Evolutionary conservation across 140 eudicot species (phyloP).

Genomic region (Oenanthe javanica): DNA sequence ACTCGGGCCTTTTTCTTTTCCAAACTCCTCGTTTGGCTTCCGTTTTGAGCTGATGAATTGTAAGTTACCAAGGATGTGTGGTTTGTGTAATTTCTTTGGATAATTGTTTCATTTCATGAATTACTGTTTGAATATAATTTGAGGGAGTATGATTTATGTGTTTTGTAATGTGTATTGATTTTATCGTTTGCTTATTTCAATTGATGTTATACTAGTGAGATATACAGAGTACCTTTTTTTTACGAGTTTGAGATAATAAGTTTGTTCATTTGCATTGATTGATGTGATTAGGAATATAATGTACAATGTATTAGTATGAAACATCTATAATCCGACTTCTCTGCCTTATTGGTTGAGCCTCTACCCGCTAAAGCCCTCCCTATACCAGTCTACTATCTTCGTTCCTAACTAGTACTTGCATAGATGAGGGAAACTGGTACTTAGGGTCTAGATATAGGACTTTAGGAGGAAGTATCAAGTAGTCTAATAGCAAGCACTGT

Average conservation of each 20-base stretch:
- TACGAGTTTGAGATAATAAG: not conserved
- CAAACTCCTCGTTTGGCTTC: too few relatives aligned
- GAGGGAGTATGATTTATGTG: not conserved
- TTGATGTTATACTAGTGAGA: not conserved
- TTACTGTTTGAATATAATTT: not conserved
- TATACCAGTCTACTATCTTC: too few relatives aligned
- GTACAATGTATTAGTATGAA: too few relatives aligned
- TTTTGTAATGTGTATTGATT: not conserved
- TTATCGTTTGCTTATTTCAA: not conserved
- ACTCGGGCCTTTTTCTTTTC: too few relatives aligned
- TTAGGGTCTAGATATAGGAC: not conserved
- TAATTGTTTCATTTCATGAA: not conserved
- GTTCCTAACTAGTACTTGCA: not conserved
- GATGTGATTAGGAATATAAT: too few relatives aligned
- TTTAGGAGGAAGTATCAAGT: not conserved
- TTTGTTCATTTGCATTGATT: not conserved
- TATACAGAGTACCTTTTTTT: not conserved
- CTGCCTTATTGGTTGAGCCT: too few relatives aligned
- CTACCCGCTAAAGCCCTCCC: too few relatives aligned
- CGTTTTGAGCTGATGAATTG: slow-evolving; percentile 16
- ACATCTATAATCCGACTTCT: too few relatives aligned
- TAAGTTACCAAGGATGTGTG: not conserved
- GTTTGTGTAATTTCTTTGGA: slow-evolving; percentile 10
- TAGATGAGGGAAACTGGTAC: not conserved
- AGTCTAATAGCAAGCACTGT: not conserved